These are phyloP conservation scores for Populus trichocarpa DNA, from an alignment of 441 rosid species.

Conservation along the genomic window DNA sequence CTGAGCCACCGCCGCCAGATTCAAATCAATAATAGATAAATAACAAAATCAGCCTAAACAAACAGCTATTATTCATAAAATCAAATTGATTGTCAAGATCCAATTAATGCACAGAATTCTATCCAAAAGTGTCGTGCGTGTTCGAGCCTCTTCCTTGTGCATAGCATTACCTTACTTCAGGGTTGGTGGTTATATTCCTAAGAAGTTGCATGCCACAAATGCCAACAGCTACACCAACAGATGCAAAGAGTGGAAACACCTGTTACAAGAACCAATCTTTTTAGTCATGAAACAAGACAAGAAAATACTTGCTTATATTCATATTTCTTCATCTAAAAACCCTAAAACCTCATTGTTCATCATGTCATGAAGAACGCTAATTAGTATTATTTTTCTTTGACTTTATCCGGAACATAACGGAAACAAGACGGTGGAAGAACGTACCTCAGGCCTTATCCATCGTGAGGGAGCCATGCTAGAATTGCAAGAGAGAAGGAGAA, in stretches of 20 bases:
- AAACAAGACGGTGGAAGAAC: not conserved
- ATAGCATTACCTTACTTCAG: constrained; percentile 53
- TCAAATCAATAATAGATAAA: not conserved
- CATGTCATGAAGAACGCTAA: not conserved
- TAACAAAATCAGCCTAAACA: not conserved
- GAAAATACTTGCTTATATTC: not conserved
- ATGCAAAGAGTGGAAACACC: constrained; percentile 60
- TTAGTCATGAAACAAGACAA: not conserved
- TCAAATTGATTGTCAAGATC: not conserved
- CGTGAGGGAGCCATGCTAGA: constrained; percentile 18
- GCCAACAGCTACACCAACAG: constrained; percentile 49
- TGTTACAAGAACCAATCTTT: not conserved
- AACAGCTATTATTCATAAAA: too few relatives aligned
- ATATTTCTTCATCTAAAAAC: too few relatives aligned
- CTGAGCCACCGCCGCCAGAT: constrained; percentile 17
- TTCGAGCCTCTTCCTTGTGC: too few relatives aligned
- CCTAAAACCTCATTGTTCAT: too few relatives aligned
- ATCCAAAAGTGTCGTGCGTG: too few relatives aligned
- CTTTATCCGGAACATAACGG: not conserved
- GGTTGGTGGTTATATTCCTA: constrained; percentile 50
- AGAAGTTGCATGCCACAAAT: constrained; percentile 55
- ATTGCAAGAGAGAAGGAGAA: not conserved
- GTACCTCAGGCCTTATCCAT: constrained; percentile 43
- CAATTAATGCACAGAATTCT: not conserved
- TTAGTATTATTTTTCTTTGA: not conserved